Conservation (phyloP, 331 rosid genomes). For the Quercus lobata region DNA sequence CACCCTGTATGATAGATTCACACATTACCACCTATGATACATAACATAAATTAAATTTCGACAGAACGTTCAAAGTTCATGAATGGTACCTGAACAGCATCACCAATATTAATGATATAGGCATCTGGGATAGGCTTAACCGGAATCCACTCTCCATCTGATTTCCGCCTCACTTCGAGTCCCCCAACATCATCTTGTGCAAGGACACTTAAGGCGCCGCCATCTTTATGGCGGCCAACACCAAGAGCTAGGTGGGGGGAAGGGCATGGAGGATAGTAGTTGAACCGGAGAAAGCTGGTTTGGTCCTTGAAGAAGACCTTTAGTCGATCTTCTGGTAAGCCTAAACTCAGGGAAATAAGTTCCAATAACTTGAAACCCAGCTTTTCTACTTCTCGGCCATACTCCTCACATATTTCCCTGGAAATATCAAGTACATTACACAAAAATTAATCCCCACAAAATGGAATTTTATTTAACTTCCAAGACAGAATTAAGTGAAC, state of each 20-base stretch:
- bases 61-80: not conserved
- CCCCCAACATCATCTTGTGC: constrained; percentile 75
- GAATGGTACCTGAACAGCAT: constrained; percentile 55
- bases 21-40: too few relatives aligned
- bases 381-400: constrained; percentile 56
- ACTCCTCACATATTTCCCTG: constrained; percentile 59
- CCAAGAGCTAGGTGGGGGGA: constrained; percentile 75
- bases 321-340: constrained; percentile 42
- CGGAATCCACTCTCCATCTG: constrained; percentile 71
- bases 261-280: constrained; percentile 76
- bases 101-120: constrained; percentile 65
- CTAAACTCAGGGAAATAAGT: constrained; percentile 56
- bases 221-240: constrained; percentile 81
- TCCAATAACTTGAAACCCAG: constrained; percentile 57
- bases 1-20: too few relatives aligned
- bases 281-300: constrained; percentile 48
- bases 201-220: constrained; percentile 66
- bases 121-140: constrained; percentile 63
- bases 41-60: not conserved
- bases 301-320: constrained; percentile 56
- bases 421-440: not conserved
- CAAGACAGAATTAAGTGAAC: not conserved
- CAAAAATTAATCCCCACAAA: not conserved
- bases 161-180: constrained; percentile 57
- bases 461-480: not conserved